Evolutionary conservation across 768 basidiomycete genomes (phyloP), one percentile per base, ranked within the genome.

Genomic region (Leccinum aurantiacum): DNA sequence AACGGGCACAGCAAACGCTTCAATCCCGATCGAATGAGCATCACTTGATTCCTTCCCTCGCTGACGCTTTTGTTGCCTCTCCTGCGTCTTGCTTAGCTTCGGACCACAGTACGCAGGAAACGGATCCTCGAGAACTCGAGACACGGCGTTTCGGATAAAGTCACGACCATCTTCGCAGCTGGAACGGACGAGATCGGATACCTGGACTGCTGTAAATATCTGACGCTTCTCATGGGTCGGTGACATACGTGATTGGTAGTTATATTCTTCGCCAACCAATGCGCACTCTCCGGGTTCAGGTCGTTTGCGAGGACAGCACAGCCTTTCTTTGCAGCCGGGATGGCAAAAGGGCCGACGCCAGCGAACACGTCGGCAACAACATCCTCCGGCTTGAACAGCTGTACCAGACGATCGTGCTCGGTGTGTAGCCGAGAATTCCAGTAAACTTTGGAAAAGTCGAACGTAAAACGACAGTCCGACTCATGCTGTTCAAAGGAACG

Each of bases 361-460:
- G 97, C 97, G 72, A 98, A 95, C 31, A 92, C 94, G 71, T 99
- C 97, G 3, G 87, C 95, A 24, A 98, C 75, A 19, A 98, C 84
- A 55, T 93, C 92, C 25, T 86, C 80, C 0, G 87, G 84, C 27
- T 80, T 71, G 75, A 98, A 95, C 37, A 80, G 64, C 17, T 81
- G 71, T 46, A 98, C 90, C 15, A 99, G 79, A 3, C 95, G 88
- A 27, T 87, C 85, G 69, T 99, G 97, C 70, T 99, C 97, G 4
- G 87, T 86, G 59, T 93, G 90, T 37, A 99, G 77, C 38, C 97
- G 87, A 15, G 95, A 96, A 77, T 99, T 99, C 95, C 95, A 99
- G 75, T 99, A 99, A 13, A 98, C 97, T 69, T 87, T 81, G 6
- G 90, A 87, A 70, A 98, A 99, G 72, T 99, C 95, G 67, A 99